These are phyloP conservation scores for Zasmidium citrigriseum DNA, from an alignment of 2,329 filamentous ascomycete species.

Conservation along the genomic window DNA sequence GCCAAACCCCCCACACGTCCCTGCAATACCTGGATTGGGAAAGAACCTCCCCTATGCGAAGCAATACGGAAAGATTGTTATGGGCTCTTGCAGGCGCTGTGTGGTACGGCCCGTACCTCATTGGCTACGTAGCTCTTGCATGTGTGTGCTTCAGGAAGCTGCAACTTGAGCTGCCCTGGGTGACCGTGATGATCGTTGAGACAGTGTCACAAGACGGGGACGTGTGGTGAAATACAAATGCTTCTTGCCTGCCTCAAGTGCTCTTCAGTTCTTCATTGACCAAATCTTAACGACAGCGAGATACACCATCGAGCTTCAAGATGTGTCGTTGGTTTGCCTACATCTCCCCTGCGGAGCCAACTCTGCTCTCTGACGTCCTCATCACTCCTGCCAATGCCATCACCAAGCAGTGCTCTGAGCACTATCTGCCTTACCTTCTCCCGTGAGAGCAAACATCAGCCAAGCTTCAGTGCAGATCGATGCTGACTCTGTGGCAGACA, in stretches of 20 bases:
- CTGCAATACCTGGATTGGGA: background rate
- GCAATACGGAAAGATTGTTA: background rate
- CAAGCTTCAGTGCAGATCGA: too few species aligned
- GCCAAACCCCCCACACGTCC: background rate
- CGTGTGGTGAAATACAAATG: background rate
- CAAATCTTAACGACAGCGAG: background rate
- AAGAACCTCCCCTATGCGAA: background rate
- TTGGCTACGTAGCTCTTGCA: background rate
- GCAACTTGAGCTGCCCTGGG: background rate
- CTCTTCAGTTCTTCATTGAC: background rate
- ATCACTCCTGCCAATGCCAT: slow-evolving; percentile 49
- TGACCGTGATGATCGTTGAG: background rate
- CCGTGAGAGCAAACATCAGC: slow-evolving; percentile 24
- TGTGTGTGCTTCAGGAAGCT: background rate
- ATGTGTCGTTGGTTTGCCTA: slow-evolving; percentile 55
- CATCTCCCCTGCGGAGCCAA: slow-evolving; percentile 53
- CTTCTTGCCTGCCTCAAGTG: background rate
- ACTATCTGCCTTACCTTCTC: slow-evolving; percentile 54
- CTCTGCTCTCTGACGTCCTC: slow-evolving; percentile 56
- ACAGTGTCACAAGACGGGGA: background rate
- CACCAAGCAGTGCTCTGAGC: slow-evolving; percentile 36
- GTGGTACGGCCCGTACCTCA: background rate
- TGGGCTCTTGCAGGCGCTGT: background rate
- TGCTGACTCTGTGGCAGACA: too few species aligned
- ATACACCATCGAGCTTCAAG: background rate